Percentiles rank a stretch among this genome's conserved stretches.
These are phyloP conservation scores for Cicer cuneatum DNA, from an alignment of 306 rosid genomes.

Conservation along the genomic window DNA sequence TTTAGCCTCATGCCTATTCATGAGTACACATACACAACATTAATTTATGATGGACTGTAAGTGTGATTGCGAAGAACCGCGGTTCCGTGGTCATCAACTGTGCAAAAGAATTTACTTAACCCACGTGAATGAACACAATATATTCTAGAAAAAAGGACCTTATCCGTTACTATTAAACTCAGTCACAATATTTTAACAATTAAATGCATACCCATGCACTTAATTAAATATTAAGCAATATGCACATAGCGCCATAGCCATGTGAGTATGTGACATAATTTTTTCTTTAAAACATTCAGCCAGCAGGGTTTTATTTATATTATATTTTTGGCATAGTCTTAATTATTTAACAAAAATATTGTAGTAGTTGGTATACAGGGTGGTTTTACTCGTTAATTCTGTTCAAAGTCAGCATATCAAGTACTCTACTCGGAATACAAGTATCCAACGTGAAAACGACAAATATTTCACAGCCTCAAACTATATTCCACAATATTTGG, in stretches of 20 bases:
- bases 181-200: conserved; percentile 18
- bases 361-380: conserved; percentile 10
- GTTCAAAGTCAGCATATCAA: conserved; percentile 59
- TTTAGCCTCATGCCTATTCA: not conserved
- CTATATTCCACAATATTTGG: not conserved
- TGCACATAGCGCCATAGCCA: conserved; percentile 30
- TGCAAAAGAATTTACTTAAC: conserved; percentile 26
- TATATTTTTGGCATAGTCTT: conserved; percentile 18
- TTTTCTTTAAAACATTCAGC: conserved; percentile 27
- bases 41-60: conserved; percentile 33
- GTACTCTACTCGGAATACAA: conserved; percentile 32
- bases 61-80: conserved; percentile 14
- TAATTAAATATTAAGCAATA: conserved; percentile 3
- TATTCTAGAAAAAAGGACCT: conserved; percentile 10
- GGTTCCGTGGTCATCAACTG: not conserved
- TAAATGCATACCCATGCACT: not conserved
- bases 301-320: not conserved
- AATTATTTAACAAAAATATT: conserved; percentile 12
- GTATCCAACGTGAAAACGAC: conserved; percentile 30
- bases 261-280: not conserved
- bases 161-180: conserved; percentile 15
- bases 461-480: not conserved
- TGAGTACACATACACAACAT: not conserved
- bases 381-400: conserved; percentile 55
- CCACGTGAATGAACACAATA: conserved; percentile 36